These are phyloP conservation scores for Protomyces macrosporus DNA, from an alignment of 1,139 yeast genomes.

Conservation along the genomic window DNA sequence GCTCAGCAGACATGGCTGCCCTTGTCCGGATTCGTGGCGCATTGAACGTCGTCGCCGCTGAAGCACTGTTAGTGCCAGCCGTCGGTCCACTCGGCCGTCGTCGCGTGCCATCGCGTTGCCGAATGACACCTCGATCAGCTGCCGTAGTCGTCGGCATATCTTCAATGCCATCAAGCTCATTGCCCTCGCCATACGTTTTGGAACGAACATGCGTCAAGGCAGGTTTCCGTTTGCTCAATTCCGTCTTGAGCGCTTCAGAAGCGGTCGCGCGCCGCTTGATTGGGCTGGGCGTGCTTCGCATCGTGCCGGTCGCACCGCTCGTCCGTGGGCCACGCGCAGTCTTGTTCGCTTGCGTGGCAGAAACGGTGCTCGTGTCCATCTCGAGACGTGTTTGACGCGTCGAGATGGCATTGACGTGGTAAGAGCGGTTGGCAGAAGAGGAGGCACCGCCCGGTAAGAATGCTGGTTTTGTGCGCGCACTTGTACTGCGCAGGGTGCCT, in stretches of 20 bases:
- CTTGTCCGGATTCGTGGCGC: background rate
- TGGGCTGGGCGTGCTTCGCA: background rate
- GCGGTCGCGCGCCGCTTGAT: conserved; percentile 5
- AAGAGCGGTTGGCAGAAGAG: conserved; percentile 4
- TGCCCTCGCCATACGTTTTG: conserved; percentile 37
- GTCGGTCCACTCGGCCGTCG: background rate
- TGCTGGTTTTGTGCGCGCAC: conserved; percentile 1
- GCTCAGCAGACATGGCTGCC: background rate
- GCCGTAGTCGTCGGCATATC: conserved; percentile 34
- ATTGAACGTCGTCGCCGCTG: background rate
- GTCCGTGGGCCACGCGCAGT: background rate
- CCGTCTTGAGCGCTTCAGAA: conserved; percentile 29
- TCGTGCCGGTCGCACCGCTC: background rate
- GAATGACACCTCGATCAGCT: background rate
- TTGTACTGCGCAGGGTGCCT: background rate
- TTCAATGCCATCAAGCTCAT: conserved; percentile 38
- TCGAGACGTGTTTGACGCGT: background rate
- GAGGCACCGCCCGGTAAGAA: conserved; percentile 12
- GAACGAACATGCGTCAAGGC: conserved; percentile 24
- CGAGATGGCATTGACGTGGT: conserved; percentile 9
- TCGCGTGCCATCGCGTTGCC: background rate
- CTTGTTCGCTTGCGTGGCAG: background rate
- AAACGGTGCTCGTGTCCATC: background rate
- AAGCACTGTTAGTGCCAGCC: background rate
- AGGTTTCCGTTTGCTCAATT: conserved; percentile 25